Evolutionary conservation across 2,329 filamentous ascomycete species (phyloP).

Genomic region (Bimuria novae-zelandiae): DNA sequence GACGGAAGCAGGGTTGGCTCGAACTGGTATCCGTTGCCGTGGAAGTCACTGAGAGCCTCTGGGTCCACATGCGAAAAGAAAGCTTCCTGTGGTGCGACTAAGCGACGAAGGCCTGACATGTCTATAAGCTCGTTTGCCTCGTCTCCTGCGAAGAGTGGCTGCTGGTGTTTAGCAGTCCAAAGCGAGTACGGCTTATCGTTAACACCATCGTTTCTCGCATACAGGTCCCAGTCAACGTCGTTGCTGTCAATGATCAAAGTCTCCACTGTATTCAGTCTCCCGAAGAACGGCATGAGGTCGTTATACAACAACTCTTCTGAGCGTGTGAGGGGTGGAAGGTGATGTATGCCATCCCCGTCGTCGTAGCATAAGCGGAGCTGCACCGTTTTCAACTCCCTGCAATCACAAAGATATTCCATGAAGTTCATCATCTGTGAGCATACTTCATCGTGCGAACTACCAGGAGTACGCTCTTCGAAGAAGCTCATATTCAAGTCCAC

Average conservation of each 20-base stretch:
- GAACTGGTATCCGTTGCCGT: not conserved
- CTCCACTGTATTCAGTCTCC: not conserved
- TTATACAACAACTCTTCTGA: not conserved
- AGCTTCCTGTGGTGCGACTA: not conserved
- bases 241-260: not conserved
- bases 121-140: not conserved
- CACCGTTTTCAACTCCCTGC: not conserved
- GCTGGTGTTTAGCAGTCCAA: not conserved
- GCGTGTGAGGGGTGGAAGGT: not conserved
- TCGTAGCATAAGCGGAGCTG: not conserved
- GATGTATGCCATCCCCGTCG: not conserved
- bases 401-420: not conserved
- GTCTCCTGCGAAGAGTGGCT: too few relatives aligned
- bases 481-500: not conserved
- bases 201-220: not conserved
- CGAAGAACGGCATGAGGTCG: not conserved
- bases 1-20: not conserved
- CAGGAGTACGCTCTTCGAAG: not conserved
- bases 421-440: too few relatives aligned
- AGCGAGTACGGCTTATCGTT: not conserved
- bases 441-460: too few relatives aligned
- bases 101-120: not conserved
- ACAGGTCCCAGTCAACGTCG: not conserved
- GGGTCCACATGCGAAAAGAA: not conserved
- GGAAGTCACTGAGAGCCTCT: not conserved